Base-by-base conservation (phyloP, 768 basidiomycete species). In the Tubosaeta sp. region DNA sequence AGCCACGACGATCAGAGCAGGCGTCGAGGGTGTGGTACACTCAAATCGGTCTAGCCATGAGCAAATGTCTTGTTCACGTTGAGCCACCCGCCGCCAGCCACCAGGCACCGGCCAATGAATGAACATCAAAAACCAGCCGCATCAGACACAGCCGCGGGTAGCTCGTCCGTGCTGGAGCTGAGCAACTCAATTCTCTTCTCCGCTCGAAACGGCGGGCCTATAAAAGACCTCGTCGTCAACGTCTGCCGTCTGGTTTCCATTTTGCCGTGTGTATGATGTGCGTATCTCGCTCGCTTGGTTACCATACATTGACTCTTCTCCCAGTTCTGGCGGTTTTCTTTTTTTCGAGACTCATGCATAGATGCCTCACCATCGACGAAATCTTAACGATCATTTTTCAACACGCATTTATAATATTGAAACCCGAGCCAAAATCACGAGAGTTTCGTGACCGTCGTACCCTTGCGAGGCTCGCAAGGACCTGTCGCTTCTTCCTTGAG, bases 401-500 rank as follows among this genome's bases (percentile, higher is more conserved):
- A 54, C 59, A 62, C 62, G 62, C 64, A 6, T 63, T 64, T 41
- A 50, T 61, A 18, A 57, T 61, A 49, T 50, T 43, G 60, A 64
- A 65, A 44, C 63, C 63, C 12, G 63, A 63, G 29, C 63, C 60
- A 38, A 64, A 58, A 18, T 64, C 57, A 47, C 57, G 62, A 43
- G 56, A 61, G 50, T 64, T 62, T n/a, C 62, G 59, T 52, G 67
- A 67, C 30, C 65, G 58, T 45, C 54, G 49, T 12, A 65, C 67
- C 54, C 62, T 67, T 55, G 67, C 67, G 51, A 55, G 62, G 56
- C 62, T 67, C 30, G 65, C 67, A 53, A 67, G 67, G 47, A 65
- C 62, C 40, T 62, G 48, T 47, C 65, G 58, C 54, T 65, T 46
- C 56, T 67, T 67, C 60, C 59, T 58, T 7, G 67, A 67, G 51